phyloP scores from a whole-genome alignment of 139 green algal species.

The Nannochloris sp. region DNA sequence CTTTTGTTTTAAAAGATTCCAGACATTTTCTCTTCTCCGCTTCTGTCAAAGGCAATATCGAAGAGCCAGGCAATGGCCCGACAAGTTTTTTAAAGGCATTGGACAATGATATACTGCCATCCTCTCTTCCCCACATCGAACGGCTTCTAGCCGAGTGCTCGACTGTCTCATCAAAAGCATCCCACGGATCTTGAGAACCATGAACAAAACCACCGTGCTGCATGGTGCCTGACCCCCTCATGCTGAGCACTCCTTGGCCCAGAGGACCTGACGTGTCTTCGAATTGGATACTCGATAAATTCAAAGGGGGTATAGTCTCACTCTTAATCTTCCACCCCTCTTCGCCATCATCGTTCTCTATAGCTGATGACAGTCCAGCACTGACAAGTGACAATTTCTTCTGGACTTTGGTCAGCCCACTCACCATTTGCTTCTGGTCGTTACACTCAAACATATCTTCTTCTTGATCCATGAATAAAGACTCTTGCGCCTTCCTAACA shows the following conservation, averaged over 20 bases:
- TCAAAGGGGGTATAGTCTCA: too few species aligned
- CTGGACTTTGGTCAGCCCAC: too few species aligned
- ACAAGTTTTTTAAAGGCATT: not conserved
- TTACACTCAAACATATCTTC: too few species aligned
- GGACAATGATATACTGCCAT: not conserved
- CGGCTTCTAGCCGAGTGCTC: not conserved
- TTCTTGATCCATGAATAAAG: too few species aligned
- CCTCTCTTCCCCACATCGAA: not conserved
- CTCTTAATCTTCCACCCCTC: too few species aligned
- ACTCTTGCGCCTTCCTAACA: too few species aligned
- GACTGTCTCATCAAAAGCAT: not conserved
- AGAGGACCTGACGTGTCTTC: not conserved
- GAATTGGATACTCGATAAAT: not conserved
- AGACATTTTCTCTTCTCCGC: not conserved
- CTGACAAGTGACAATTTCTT: too few species aligned
- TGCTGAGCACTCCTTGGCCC: not conserved
- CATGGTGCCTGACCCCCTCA: not conserved
- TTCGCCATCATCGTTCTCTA: too few species aligned
- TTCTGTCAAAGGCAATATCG: not conserved
- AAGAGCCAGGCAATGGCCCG: not conserved
- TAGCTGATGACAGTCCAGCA: too few species aligned
- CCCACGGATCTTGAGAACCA: not conserved
- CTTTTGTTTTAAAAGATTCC: slow-evolving; percentile 2
- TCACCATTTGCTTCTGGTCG: too few species aligned
- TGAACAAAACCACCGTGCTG: not conserved